Base-by-base conservation (phyloP, 2,329 filamentous ascomycete genomes). In the Hypoxylon rubiginosum region DNA sequence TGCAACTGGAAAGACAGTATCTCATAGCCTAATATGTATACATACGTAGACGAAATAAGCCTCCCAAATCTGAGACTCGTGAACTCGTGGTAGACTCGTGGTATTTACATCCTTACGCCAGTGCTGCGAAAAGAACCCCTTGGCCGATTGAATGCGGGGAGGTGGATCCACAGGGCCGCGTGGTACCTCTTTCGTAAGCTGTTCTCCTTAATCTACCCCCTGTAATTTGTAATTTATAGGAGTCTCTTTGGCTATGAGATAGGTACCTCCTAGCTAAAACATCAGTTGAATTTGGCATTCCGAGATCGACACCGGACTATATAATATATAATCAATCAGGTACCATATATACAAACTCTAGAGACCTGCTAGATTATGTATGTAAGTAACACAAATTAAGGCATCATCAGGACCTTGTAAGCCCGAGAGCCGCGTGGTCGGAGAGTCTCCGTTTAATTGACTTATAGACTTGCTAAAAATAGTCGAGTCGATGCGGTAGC, bases 371-470 rank as follows among this genome's bases (percentile, higher is more conserved):
- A n/a, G n/a, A n/a, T n/a, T n/a, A n/a, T n/a, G n/a, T n/a, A n/a
- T n/a, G 21, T 24, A 24, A 49, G n/a, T 43, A 54, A 28, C 17
- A 45, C n/a, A 32, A 51, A 55, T 59, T 65, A 67, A 67, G 61
- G 58, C 64, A 67, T 67, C 67, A 69, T 69, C 48, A 28, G 28
- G 58, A 15, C 21, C 36, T 36, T 61, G 56, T 24, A 54, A 43
- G 26, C 61, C 67, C 67, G 67, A 70, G 67, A 70, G 67, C 67
- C 67, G 67, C 32, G 28, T 58, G 11, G 19, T n/a, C 43, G 34
- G 55, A 28, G 57, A 32, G 48, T 34, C 41, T 62, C 58, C 39
- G 39, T 26, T 24, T 34, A 17, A 21, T 54, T 26, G 34, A 34
- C 49, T 54, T 30, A n/a, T 19, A 32, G 36, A 45, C 26, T 58